Evolutionary conservation across 331 rosid species (phyloP), one percentile per base, ranked within the genome.

Genomic region (Dryas integrifolia): DNA sequence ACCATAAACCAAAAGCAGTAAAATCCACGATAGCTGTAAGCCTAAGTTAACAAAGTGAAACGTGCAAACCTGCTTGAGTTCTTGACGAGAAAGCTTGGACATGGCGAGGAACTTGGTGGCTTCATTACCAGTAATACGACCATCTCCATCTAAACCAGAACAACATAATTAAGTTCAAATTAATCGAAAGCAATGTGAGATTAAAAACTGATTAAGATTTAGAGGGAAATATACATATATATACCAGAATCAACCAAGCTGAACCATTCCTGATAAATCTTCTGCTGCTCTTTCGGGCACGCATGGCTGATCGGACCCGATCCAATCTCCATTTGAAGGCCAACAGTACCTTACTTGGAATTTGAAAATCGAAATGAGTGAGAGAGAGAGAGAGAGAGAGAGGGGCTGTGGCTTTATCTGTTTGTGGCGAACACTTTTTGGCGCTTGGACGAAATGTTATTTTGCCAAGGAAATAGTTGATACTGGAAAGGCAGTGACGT

Each of bases 221-320:
- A 21, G 30, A 30, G 16, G 62, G 39, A 7, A 0, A 45, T 15
- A 72, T 1, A 49, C 5, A 30, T 13, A 4, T 12, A 16, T 3
- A 14, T 3, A 93, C 97, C 97, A 82, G 96, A 91, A 85, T 93
- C 97, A n/a, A 93, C 96, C 6, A 83, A 50, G 77, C 74, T 71
- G 88, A 91, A 94, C 98, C 98, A 94, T 51, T 91, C 86, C 72
- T 86, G 88, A 72, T 85, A 94, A 70, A 88, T 84, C 67, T 73
- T 84, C 56, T 79, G 81, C 57, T 83, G 82, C 69, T 92, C 96
- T 73, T 88, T 87, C 1, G 93, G 73, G 79, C 80, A 80, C 47
- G 81, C 35, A 30, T 30, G 69, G 21, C 71, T 52, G 39, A 76
- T 58, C 80, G 77, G 61, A 67, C 80, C 79, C 58, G 74, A 75